Conservation (phyloP, 1,284 basidiomycete genomes). For the Trametes polyzona region DNA sequence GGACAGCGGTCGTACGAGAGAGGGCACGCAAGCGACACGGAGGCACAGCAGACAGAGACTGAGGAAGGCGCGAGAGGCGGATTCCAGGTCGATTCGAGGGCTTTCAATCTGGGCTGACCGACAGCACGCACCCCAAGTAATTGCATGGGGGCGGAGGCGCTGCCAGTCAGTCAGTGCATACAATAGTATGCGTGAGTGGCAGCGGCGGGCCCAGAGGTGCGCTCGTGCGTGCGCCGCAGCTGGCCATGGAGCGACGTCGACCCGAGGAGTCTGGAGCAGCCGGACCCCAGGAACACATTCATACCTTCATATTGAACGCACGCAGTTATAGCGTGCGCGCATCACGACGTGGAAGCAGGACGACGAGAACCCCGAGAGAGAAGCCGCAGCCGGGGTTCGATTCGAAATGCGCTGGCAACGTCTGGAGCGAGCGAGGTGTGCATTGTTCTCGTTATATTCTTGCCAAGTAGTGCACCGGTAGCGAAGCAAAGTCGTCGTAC, state of each 20-base stretch:
- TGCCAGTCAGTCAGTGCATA: too few species aligned
- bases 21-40: too few species aligned
- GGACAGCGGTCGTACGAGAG: too few species aligned
- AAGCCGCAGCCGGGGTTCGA: background rate
- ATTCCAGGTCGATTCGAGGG: too few species aligned
- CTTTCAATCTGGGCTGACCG: too few species aligned
- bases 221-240: background rate
- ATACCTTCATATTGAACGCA: background rate
- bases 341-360: constrained; percentile 6
- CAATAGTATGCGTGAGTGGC: background rate
- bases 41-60: background rate
- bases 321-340: background rate
- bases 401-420: background rate
- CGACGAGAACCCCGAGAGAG: background rate
- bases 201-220: background rate
- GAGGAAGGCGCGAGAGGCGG: background rate
- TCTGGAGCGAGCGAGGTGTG: background rate
- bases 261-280: background rate
- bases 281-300: constrained; percentile 12
- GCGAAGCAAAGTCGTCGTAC: background rate
- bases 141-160: background rate
- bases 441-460: too few species aligned
- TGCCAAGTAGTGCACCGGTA: too few species aligned
- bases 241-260: too few species aligned
- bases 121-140: too few species aligned